These are phyloP conservation scores for Parascedosporium putredinis DNA, from an alignment of 2,329 filamentous ascomycete species.

Conservation along the genomic window DNA sequence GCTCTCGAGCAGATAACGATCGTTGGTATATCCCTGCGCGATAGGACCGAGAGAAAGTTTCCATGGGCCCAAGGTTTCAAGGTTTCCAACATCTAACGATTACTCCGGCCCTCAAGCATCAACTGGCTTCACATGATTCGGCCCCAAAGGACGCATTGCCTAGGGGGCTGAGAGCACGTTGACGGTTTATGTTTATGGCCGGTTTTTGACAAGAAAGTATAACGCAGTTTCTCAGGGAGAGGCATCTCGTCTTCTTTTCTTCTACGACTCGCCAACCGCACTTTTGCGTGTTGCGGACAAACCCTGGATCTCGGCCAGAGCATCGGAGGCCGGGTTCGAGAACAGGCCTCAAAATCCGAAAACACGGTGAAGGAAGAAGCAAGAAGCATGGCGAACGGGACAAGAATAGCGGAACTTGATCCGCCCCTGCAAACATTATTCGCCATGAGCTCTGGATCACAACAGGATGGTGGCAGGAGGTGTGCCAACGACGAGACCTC, in stretches of 20 bases:
- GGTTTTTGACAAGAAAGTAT: too few relatives aligned
- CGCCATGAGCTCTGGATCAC: background rate
- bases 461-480: background rate
- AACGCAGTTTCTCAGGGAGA: background rate
- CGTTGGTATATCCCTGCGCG: too few relatives aligned
- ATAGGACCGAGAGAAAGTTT: too few relatives aligned
- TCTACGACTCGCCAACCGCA: too few relatives aligned
- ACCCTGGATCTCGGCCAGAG: too few relatives aligned
- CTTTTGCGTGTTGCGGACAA: too few relatives aligned
- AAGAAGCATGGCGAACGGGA: background rate
- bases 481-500: background rate
- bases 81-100: too few relatives aligned
- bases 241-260: background rate
- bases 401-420: background rate
- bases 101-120: background rate
- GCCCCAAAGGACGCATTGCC: background rate
- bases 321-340: too few relatives aligned
- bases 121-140: background rate
- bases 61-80: too few relatives aligned
- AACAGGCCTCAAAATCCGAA: too few relatives aligned
- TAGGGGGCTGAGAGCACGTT: background rate
- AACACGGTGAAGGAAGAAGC: background rate
- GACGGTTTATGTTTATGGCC: too few relatives aligned
- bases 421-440: background rate
- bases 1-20: too few relatives aligned